Base-by-base conservation (phyloP, 768 basidiomycete species). In the Kwoniella bestiolae region DNA sequence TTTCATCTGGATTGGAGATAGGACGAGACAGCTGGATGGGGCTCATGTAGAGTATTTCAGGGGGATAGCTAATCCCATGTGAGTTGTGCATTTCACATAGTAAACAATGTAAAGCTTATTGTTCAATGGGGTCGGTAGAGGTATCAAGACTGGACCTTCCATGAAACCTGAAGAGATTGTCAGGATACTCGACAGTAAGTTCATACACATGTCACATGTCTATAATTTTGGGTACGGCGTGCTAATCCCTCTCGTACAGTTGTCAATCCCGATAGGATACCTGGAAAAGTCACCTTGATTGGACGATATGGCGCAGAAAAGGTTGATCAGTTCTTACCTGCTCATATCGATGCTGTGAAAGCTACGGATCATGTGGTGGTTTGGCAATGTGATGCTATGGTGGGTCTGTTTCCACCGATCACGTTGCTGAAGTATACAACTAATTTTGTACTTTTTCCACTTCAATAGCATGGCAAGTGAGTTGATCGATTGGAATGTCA, bases 311-410 rank as follows among this genome's bases (percentile, higher is more conserved):
- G 95, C 3, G 93, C 92, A 0, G 83, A 83, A 2, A 94, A 94
- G 85, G 92, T 90, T 68, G 88, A 88, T 59, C 79, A 85, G 29
- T 85, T 88, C 73, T 87, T 98, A 7, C 85, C 92, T 0, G 84
- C 81, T 0, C 95, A 98, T 78, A 94, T 99, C 78, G 79, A 80
- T 12, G 89, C 88, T 7, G 94, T 99, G 16, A 88, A 90, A 75
- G 68, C 82, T 55, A 89, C 92, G 2, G 87, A 86, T 0, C 94
- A 98, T 77, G 90, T 91, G 1, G 94, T 96, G 2, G 87, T 89
- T 8, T 98, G 94, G 93, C 86, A 94, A 55, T 94, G 91, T 75
- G 96, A 98, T 82, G 94, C 94, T 2, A 98, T 98, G 95, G 73
- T 76, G 52, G 69, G 75, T n/a, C n/a, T n/a, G n/a, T n/a, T n/a